A percentile compares a stretch with the other conserved stretches of the same genome.
Evolutionary conservation across 2,329 filamentous ascomycete genomes (phyloP).

Genomic region (Ophioceras dolichostomum): DNA sequence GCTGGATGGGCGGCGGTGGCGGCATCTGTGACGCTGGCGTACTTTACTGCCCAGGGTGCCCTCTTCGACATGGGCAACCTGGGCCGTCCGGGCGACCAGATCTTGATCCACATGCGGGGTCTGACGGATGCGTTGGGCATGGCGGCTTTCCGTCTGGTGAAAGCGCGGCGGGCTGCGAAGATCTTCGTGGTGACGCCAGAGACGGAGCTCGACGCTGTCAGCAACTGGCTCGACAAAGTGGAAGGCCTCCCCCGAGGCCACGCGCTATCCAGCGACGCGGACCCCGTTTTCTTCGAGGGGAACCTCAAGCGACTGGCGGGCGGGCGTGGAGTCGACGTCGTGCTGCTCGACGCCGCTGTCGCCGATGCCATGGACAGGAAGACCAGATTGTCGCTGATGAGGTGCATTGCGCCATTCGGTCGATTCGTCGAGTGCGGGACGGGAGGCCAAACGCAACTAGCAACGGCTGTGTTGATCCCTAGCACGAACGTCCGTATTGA

Average conservation of each 20-base stretch:
- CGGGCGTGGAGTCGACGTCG: background rate
- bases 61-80: too few relatives aligned
- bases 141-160: too few relatives aligned
- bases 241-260: background rate
- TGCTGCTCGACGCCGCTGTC: background rate
- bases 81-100: too few relatives aligned
- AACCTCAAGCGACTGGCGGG: background rate
- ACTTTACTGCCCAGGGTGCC: background rate
- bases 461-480: background rate
- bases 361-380: too few relatives aligned
- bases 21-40: background rate
- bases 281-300: too few relatives aligned
- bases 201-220: too few relatives aligned
- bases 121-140: too few relatives aligned
- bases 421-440: background rate
- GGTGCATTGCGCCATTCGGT: slow-evolving; percentile 1
- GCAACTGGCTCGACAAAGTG: too few relatives aligned
- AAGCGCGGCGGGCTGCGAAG: too few relatives aligned
- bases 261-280: background rate
- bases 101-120: too few relatives aligned
- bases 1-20: too few relatives aligned
- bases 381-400: background rate
- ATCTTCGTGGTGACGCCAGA: too few relatives aligned
- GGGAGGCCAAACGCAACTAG: background rate
- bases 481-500: slow-evolving; percentile 1